Evolutionary conservation across 2,329 filamentous ascomycete species (phyloP).

Genomic region (Botryosphaeria agaves): DNA sequence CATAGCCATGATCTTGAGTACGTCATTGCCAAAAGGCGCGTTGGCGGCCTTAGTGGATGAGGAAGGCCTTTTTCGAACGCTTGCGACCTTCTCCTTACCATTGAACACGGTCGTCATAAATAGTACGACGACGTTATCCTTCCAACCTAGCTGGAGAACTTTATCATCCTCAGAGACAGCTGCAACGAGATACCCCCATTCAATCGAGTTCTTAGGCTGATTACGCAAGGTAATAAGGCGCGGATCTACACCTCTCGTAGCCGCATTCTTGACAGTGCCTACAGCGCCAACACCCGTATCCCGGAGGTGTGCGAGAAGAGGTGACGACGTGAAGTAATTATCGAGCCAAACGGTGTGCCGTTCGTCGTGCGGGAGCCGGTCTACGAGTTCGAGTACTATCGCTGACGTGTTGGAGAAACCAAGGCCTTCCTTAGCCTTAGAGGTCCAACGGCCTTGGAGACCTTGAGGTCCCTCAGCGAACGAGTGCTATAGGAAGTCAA

Average conservation of each 20-base stretch:
- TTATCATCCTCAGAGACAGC: neutral
- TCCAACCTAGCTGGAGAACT: neutral
- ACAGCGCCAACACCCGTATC: neutral
- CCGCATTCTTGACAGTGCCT: neutral
- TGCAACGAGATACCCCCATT: neutral
- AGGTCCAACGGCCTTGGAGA: neutral
- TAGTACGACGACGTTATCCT: neutral
- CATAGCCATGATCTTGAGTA: neutral
- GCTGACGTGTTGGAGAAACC: neutral
- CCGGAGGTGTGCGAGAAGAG: neutral
- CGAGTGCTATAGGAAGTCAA: neutral
- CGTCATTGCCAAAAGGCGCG: neutral
- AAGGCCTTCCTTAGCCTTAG: neutral
- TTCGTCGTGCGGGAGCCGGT: neutral
- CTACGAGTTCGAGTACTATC: neutral
- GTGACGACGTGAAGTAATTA: neutral
- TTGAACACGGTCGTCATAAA: neutral
- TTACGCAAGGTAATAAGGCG: neutral
- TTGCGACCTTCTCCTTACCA: neutral
- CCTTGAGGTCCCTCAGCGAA: neutral
- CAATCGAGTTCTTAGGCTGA: neutral
- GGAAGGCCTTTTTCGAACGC: neutral
- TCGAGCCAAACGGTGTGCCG: neutral
- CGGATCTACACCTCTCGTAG: neutral
- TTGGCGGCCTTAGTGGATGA: neutral